phyloP scores from a whole-genome alignment of 140 eudicot species.

The Senecio squalidus region DNA sequence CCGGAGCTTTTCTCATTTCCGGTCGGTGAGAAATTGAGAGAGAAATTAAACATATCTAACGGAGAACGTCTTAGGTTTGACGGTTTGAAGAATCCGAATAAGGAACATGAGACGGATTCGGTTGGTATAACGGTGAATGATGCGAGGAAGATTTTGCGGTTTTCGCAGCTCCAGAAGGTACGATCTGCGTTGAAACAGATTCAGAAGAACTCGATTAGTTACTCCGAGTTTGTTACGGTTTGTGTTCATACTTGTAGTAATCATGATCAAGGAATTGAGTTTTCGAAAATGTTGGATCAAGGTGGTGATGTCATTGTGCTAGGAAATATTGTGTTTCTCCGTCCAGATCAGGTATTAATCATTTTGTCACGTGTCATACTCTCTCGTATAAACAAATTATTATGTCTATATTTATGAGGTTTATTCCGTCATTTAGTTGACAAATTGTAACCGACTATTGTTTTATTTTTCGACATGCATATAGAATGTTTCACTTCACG shows the following conservation, averaged over 20 bases:
- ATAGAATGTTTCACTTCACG: background rate
- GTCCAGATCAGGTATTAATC: conserved; percentile 67
- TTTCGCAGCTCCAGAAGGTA: conserved; percentile 52
- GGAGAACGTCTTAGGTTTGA: conserved; percentile 32
- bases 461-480: background rate
- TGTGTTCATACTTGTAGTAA: conserved; percentile 38
- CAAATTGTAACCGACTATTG: background rate
- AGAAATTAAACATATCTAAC: conserved; percentile 31
- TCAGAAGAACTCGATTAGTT: conserved; percentile 37
- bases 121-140: conserved; percentile 39
- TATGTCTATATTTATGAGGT: background rate
- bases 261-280: conserved; percentile 49
- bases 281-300: conserved; percentile 55
- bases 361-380: background rate
- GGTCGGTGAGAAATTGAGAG: conserved; percentile 47
- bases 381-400: too few species aligned
- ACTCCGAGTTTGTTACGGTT: conserved; percentile 40
- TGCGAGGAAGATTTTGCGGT: conserved; percentile 41
- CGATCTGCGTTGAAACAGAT: conserved; percentile 37
- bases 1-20: conserved; percentile 44
- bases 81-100: conserved; percentile 15
- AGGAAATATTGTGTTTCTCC: conserved; percentile 63
- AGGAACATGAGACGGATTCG: conserved; percentile 2
- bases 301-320: conserved; percentile 68
- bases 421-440: background rate